A percentile compares a stretch with the other conserved stretches of the same genome.
These are phyloP conservation scores for Silene coronaria DNA, from an alignment of 179 eudicot genomes.

Conservation along the genomic window DNA sequence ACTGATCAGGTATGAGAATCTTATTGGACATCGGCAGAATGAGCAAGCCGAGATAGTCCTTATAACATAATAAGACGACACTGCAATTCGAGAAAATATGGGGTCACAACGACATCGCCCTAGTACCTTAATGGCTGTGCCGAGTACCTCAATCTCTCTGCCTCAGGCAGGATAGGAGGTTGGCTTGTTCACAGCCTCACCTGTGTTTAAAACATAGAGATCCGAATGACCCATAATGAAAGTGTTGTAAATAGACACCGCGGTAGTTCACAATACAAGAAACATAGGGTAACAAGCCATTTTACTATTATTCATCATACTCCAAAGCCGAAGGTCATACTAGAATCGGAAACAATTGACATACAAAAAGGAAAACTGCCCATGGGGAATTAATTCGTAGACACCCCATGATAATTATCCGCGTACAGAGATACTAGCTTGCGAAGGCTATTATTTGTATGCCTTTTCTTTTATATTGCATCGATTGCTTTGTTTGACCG, in stretches of 20 bases:
- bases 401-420: not conserved
- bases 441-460: not conserved
- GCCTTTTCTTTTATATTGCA: not conserved
- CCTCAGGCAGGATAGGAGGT: not conserved
- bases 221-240: not conserved
- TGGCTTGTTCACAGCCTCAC: not conserved
- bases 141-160: not conserved
- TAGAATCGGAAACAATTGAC: not conserved
- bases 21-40: not conserved
- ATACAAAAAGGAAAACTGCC: not conserved
- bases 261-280: not conserved
- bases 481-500: not conserved
- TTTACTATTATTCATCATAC: not conserved
- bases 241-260: not conserved
- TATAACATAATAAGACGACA: not conserved
- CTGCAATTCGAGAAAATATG: not conserved
- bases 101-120: not conserved
- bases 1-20: conserved; percentile 66
- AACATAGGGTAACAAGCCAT: not conserved
- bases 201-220: not conserved
- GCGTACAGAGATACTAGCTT: not conserved
- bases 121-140: not conserved
- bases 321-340: not conserved
- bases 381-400: not conserved
- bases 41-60: not conserved